Evolutionary conservation across 352 stramenopile genomes (phyloP), one percentile per base, ranked within the genome.

Genomic region (Pythium sp.): DNA sequence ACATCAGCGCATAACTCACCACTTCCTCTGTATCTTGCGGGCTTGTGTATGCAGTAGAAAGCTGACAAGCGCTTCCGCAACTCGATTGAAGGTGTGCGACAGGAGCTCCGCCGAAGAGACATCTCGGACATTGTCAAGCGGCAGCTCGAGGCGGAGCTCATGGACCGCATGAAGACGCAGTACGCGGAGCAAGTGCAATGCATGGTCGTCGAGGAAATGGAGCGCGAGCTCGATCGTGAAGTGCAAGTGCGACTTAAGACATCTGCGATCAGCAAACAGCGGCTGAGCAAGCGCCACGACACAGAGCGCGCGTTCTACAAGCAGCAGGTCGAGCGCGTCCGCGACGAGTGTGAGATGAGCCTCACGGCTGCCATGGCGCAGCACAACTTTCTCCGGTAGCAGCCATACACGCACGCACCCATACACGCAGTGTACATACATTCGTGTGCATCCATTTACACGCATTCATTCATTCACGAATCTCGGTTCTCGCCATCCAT

Each of bases 321-420:
- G 56, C 54, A 74, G 38, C 87, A 91, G 67, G 84, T 94, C 65
- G 72, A 87, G 59, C 76, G 85, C 9, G 74, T 92, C 57, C 80
- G 73, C 0, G 74, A 65, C 38, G 84, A 93, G 72, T 91, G 84
- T 64, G 82, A 93, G 71, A 70, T 90, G 71, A 76, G 75, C 61
- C 82, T 93, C 57, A 84, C 80, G 0, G 64, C 80, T 0, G 80
- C 78, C 6, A 89, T 89, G 71, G 79, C 80, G 49, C 82, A 90
- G 70, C 84, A 77, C 75, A 94, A 93, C 67, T 67, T 94, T 32
- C 72, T 94, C 20, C 80, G 87, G 11, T 94, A 78, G 61, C 24
- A 20, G 18, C 7, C 18, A 51, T 5, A 22, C 43, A 51, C 7
- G 18, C 18, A 51, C 6, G 18, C 18, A 51, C 6, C 2, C 43